Evolutionary conservation across 352 stramenopile genomes (phyloP).

Genomic region (Aphanomyces invadans): DNA sequence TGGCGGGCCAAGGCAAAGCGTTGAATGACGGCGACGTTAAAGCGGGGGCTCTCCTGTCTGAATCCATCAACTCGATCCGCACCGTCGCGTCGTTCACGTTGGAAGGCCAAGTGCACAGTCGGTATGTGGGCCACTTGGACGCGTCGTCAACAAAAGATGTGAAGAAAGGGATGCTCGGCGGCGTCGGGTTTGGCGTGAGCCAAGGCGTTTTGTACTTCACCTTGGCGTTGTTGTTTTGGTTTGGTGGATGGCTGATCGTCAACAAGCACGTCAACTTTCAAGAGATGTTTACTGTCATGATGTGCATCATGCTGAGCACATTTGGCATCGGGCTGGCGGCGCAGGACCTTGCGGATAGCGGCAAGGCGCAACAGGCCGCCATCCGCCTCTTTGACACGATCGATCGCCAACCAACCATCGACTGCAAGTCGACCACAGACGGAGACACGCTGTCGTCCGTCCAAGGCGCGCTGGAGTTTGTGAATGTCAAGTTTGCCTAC

Average conservation of each 20-base stretch:
- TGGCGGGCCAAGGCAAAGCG: constrained; percentile 34
- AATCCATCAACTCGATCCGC: constrained; percentile 41
- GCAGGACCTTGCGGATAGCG: constrained; percentile 31
- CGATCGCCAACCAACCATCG: constrained; percentile 36
- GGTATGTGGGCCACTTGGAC: constrained; percentile 35
- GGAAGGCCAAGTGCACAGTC: constrained; percentile 31
- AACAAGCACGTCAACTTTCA: constrained; percentile 52
- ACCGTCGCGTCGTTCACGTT: constrained; percentile 56
- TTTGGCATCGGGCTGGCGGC: constrained; percentile 33
- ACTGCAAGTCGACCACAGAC: constrained; percentile 12
- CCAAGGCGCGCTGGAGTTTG: constrained; percentile 35
- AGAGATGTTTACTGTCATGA: constrained; percentile 65
- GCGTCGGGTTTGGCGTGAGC: constrained; percentile 53
- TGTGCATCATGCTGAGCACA: constrained; percentile 53
- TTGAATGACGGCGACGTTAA: constrained; percentile 46
- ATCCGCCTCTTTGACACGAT: constrained; percentile 41
- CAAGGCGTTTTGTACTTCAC: constrained; percentile 61
- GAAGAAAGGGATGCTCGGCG: constrained; percentile 43
- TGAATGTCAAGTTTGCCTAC: constrained; percentile 47
- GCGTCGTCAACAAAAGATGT: constrained; percentile 34
- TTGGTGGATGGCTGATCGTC: constrained; percentile 49
- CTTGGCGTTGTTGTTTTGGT: constrained; percentile 67
- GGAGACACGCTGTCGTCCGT: constrained; percentile 22
- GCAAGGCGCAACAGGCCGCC: constrained; percentile 29
- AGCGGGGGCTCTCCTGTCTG: constrained; percentile 35